These are phyloP conservation scores for Baeospora myosura DNA, from an alignment of 1,284 basidiomycete genomes.

Conservation along the genomic window DNA sequence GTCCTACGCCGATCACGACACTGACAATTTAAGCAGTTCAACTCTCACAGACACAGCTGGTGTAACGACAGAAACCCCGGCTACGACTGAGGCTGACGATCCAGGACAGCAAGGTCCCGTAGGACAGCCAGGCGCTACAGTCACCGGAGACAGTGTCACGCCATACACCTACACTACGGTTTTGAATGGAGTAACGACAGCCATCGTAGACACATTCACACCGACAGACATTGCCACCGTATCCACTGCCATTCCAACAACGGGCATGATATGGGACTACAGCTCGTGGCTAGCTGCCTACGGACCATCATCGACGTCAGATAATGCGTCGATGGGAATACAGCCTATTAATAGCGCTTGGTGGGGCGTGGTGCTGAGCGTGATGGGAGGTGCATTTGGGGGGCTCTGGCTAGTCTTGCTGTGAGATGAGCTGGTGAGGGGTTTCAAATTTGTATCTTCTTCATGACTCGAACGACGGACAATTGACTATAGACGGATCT, in stretches of 20 bases:
- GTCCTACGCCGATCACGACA: neutral
- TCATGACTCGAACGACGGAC: too few species aligned
- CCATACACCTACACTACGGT: slow-evolving; percentile 54
- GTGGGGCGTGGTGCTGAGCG: neutral
- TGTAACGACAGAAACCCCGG: slow-evolving; percentile 19
- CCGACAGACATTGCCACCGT: slow-evolving; percentile 43
- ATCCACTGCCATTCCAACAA: slow-evolving; percentile 26
- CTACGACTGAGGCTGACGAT: slow-evolving; percentile 18
- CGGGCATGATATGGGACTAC: slow-evolving; percentile 48
- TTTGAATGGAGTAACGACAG: slow-evolving; percentile 41
- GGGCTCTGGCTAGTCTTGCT: too few species aligned
- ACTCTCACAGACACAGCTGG: slow-evolving; percentile 18
- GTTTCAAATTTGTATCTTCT: too few species aligned
- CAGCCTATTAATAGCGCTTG: neutral
- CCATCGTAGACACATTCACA: slow-evolving; percentile 44
- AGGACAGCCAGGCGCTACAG: slow-evolving; percentile 42
- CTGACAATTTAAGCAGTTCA: slow-evolving; percentile 13
- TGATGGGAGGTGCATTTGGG: slow-evolving; percentile 1
- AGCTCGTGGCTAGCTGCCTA: slow-evolving; percentile 42
- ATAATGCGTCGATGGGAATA: slow-evolving; percentile 19
- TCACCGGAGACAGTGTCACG: slow-evolving; percentile 28
- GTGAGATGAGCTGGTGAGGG: too few species aligned
- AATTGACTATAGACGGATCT: too few species aligned
- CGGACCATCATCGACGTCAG: slow-evolving; percentile 39
- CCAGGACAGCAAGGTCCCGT: slow-evolving; percentile 47